Evolutionary conservation across 306 rosid genomes (phyloP).

Genomic region (Cucurbita ficifolia): DNA sequence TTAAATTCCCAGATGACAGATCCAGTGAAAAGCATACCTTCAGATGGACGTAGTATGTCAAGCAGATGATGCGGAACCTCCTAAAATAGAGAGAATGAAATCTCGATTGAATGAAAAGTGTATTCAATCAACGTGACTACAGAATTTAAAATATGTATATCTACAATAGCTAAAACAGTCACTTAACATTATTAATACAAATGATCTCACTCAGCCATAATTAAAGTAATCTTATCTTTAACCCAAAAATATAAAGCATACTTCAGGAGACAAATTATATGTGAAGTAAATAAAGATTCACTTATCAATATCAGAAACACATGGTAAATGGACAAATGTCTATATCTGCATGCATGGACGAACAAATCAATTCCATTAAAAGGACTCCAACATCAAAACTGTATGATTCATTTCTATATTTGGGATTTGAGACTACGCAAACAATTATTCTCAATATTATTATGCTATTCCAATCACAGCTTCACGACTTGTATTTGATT

Average conservation of each 20-base stretch:
- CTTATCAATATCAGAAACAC: not conserved
- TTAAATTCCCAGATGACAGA: slow-evolving; percentile 7
- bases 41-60: slow-evolving; percentile 62
- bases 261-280: not conserved
- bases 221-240: not conserved
- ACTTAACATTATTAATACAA: not conserved
- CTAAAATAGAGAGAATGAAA: slow-evolving; percentile 22
- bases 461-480: not conserved
- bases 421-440: not conserved
- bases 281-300: not conserved
- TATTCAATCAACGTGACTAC: not conserved
- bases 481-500: not conserved
- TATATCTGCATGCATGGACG: not conserved
- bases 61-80: slow-evolving; percentile 80
- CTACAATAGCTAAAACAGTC: not conserved
- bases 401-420: not conserved
- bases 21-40: slow-evolving; percentile 43
- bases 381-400: not conserved
- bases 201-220: not conserved
- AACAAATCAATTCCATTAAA: not conserved
- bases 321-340: no score
- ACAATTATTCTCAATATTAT: not conserved
- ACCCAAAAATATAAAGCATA: not conserved
- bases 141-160: not conserved
- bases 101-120: not conserved